Percentiles rank a stretch among this genome's conserved stretches.
phyloP scores from a whole-genome alignment of 352 stramenopile genomes.

The Plasmopara muralis region DNA sequence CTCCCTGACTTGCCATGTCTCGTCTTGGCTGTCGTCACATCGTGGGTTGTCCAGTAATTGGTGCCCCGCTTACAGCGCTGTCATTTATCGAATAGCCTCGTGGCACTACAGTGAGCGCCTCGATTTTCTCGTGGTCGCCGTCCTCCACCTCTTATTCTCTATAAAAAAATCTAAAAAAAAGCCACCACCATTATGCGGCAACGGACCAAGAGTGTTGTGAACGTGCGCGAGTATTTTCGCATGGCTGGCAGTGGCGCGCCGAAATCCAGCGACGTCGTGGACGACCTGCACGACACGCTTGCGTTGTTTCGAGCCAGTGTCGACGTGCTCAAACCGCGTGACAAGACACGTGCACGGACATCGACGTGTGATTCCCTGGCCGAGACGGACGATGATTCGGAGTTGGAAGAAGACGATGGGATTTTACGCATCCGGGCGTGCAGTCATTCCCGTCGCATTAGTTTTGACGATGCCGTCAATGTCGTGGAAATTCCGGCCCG shows the following conservation, averaged over 20 bases:
- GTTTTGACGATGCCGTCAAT: constrained; percentile 66
- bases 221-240: constrained; percentile 68
- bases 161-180: constrained; percentile 2
- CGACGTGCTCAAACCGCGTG: constrained; percentile 31
- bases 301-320: constrained; percentile 21
- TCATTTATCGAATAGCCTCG: constrained; percentile 28
- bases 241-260: constrained; percentile 39
- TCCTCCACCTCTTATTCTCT: constrained; percentile 1
- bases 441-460: constrained; percentile 68
- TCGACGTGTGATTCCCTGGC: constrained; percentile 56
- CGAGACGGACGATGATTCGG: constrained; percentile 54
- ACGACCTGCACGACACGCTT: constrained; percentile 42
- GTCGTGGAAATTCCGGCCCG: constrained; percentile 66
- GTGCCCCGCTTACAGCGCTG: not conserved
- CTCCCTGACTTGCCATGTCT: constrained; percentile 12
- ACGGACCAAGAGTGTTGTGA: constrained; percentile 67
- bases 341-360: constrained; percentile 37
- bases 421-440: constrained; percentile 50
- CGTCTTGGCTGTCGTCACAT: constrained; percentile 17
- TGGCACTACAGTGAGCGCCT: constrained; percentile 11
- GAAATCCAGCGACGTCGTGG: constrained; percentile 37
- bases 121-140: too few relatives aligned
- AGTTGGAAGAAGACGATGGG: constrained; percentile 53
- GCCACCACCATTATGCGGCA: constrained; percentile 42
- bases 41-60: constrained; percentile 19